Evolutionary conservation across 2,329 filamentous ascomycete species (phyloP), one percentile per base, ranked within the genome.

Genomic region (Aspergillus tanneri): DNA sequence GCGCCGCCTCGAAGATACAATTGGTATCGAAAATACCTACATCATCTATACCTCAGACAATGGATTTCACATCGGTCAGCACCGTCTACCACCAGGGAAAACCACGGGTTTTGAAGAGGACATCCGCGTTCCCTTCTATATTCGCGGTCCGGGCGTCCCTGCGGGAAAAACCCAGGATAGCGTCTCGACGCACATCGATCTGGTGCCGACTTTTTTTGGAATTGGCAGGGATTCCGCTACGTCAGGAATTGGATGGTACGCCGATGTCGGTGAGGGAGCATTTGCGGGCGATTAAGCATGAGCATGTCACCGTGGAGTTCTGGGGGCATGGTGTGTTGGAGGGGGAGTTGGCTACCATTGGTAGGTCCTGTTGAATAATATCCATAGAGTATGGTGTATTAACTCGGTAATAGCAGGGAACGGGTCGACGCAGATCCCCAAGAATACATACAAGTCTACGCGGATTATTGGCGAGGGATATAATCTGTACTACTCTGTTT

Each of bases 31-130:
- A 4, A 75, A 80, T 43, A 80, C 81, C 0, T 82, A 80, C n/a
- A 69, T 87, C 1, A 74, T 87, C 11, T 83, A 82, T 46, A 78
- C 82, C 22, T 78, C 80, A 0, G 69, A 84, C 57, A 84, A 84
- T 46, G 81, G 81, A 0, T 84, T 77, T 54, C 82, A 84, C 48
- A 77, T 84, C 34, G 75, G 79, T 2, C 79, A 84, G 39, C 81
- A 84, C 53, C 72, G 81, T 2, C 63, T 84, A 12, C 76, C 75
- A 2, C 79, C 81, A 0, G 81, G 80, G 0, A 84, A 84, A 56
- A 73, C 76, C 8, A 82, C 79, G 47, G 77, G 75, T 0, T 82
- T 77, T 45, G 81, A 84, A 27, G 78, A 81, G 42, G 81, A 84
- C 50, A 78, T 84, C 50, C 77, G 80, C 2, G 77, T 84, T 1